These are phyloP conservation scores for Leishmania arabica DNA, from an alignment of 208 protist genomes.

Conservation along the genomic window DNA sequence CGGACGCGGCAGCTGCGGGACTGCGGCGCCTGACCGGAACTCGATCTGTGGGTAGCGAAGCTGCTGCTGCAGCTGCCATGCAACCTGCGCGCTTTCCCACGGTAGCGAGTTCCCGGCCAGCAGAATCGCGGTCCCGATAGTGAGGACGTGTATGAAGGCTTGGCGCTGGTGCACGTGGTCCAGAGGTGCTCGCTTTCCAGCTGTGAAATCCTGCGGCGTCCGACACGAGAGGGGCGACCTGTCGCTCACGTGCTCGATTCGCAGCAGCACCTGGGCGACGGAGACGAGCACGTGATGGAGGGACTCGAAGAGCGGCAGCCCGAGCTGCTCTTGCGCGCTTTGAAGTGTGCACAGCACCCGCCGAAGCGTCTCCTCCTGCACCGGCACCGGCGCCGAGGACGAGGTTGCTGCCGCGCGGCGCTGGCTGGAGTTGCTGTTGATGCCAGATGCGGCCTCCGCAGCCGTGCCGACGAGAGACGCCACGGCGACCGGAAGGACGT, in stretches of 20 bases:
- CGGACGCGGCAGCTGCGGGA: neutral
- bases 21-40: neutral
- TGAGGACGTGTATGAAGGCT: conserved; percentile 11
- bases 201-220: neutral
- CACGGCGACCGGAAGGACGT: conserved; percentile 16
- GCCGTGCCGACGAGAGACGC: conserved; percentile 3
- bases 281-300: conserved; percentile 25
- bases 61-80: conserved; percentile 34
- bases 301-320: conserved; percentile 26
- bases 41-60: neutral
- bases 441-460: neutral
- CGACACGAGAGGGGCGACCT: neutral
- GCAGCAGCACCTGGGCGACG: conserved; percentile 19
- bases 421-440: neutral
- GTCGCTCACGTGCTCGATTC: conserved; percentile 17
- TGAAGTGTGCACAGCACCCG: conserved; percentile 22
- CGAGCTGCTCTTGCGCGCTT: conserved; percentile 20
- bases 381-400: neutral
- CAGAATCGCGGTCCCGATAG: conserved; percentile 25
- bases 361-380: conserved; percentile 10
- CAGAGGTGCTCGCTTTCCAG: neutral
- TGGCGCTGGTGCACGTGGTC: conserved; percentile 1
- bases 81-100: conserved; percentile 16
- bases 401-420: neutral
- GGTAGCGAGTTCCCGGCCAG: conserved; percentile 24